Base-by-base conservation (phyloP, 495 filamentous ascomycete genomes). In the Aspergillus avenaceus region DNA sequence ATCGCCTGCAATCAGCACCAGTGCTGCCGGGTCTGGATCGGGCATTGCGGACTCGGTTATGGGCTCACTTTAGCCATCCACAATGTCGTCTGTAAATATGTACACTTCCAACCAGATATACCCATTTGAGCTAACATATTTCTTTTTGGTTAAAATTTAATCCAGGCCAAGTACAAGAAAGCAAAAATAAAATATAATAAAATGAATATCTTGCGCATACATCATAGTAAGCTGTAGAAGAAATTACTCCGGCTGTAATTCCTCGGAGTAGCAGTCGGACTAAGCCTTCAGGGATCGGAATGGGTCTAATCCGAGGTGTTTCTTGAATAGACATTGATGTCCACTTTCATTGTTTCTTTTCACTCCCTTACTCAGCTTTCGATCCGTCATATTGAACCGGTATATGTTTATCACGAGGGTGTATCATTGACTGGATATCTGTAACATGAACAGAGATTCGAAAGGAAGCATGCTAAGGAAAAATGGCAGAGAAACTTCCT, bases 1-100 rank as follows among this genome's bases (percentile, higher is more conserved):
- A 16, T 59, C 61, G 1, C 44, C 56, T 23, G 49, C 41, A 8
- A 27, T 60, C 11, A 54, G 60, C 25, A 49, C 60, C 45, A 60
- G 56, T 37, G 43, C 45, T n/a, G 22, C 54, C 22, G 53, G 49
- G 6, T 58, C 55, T 14, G 55, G 53, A 19, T 58, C 60, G 3
- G 52, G 31, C 25, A 21, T 21, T 5, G 55, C 47, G 5, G 54
- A 56, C 4, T 59, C 58, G 9, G 49, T 40, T 7, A 55, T 54
- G 55, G 59, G 59, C 11, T 61, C 59, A 27, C 32, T 58, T 22
- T 61, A 49, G 55, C 23, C 38, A 21, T 29, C 41, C 3, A 14
- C n/a, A 5, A 21, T 38, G 18, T 31, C 31, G 27, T 45, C 29
- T 45, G 42, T 45, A 45, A 21, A 45, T 45, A 45, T 51, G 49